These are phyloP conservation scores for Ambispora gerdemannii DNA, from an alignment of 192 early-diverging fungal species.

Conservation along the genomic window DNA sequence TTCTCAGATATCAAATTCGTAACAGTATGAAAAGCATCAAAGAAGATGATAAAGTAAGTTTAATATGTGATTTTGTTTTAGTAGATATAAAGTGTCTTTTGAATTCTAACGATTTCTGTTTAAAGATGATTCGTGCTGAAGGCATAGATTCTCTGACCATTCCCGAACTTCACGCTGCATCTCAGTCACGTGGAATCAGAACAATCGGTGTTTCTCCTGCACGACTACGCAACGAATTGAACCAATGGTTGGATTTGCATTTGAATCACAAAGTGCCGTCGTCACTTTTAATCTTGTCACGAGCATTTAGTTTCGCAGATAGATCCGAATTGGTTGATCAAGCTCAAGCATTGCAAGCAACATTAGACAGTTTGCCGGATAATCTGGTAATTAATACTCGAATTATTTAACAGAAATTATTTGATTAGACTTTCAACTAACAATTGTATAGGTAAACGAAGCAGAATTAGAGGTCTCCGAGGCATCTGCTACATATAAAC, in stretches of 20 bases:
- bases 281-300: constrained; percentile 83
- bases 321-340: constrained; percentile 44
- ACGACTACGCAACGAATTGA: constrained; percentile 80
- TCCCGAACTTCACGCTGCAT: constrained; percentile 85
- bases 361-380: constrained; percentile 85
- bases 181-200: constrained; percentile 85
- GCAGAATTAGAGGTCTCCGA: constrained; percentile 86
- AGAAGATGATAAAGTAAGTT: constrained; percentile 74
- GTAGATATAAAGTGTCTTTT: no score
- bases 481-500: constrained; percentile 82
- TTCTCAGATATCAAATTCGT: constrained; percentile 89
- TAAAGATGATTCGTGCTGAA: constrained; percentile 76
- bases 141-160: constrained; percentile 86
- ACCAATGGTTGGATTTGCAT: constrained; percentile 95
- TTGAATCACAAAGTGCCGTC: constrained; percentile 89
- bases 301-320: constrained; percentile 78
- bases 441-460: constrained; percentile 55
- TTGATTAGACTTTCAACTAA: not conserved
- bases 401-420: not conserved
- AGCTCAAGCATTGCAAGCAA: constrained; percentile 87
- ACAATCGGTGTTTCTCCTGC: constrained; percentile 86
- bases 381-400: constrained; percentile 61
- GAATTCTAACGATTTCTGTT: no score
- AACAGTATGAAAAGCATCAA: constrained; percentile 82
- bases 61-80: no score